Conservation (phyloP, 208 protist species). For the Trypanosoma rangeli region DNA sequence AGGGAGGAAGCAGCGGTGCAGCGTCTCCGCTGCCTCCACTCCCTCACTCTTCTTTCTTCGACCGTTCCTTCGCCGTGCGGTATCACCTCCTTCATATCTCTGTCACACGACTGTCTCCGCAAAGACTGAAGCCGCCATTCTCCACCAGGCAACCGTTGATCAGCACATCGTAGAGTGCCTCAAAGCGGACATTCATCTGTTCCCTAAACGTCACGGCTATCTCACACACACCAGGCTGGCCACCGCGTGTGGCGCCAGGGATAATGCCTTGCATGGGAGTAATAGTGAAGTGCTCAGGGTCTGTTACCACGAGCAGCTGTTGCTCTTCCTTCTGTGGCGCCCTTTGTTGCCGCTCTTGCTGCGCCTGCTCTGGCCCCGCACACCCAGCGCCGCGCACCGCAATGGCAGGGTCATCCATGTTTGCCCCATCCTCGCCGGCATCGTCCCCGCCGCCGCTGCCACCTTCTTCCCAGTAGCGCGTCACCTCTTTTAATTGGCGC, state of each 20-base stretch:
- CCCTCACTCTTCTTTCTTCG: not conserved
- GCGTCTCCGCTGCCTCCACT: not conserved
- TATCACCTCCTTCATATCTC: constrained; percentile 46
- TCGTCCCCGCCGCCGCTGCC: constrained; percentile 12
- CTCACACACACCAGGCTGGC: constrained; percentile 48
- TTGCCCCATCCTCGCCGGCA: not conserved
- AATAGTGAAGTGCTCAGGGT: constrained; percentile 50
- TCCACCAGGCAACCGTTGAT: constrained; percentile 43
- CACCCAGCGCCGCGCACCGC: not conserved
- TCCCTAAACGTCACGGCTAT: constrained; percentile 56
- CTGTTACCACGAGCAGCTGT: constrained; percentile 31
- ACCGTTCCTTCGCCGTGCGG: not conserved
- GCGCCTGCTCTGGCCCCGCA: not conserved
- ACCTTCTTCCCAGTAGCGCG: constrained; percentile 24
- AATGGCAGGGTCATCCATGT: not conserved
- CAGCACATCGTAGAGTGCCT: constrained; percentile 55
- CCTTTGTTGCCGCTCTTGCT: not conserved
- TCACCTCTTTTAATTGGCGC: constrained; percentile 10
- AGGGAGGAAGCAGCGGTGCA: not conserved
- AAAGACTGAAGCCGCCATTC: constrained; percentile 41
- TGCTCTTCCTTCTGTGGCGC: constrained; percentile 5
- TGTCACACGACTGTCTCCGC: constrained; percentile 79
- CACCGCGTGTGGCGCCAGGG: constrained; percentile 67
- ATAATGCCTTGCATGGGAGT: constrained; percentile 45
- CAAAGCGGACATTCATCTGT: constrained; percentile 73